These are phyloP conservation scores for Aegilops tauschii DNA, from an alignment of 176 grass and related monocot genomes.

Conservation along the genomic window DNA sequence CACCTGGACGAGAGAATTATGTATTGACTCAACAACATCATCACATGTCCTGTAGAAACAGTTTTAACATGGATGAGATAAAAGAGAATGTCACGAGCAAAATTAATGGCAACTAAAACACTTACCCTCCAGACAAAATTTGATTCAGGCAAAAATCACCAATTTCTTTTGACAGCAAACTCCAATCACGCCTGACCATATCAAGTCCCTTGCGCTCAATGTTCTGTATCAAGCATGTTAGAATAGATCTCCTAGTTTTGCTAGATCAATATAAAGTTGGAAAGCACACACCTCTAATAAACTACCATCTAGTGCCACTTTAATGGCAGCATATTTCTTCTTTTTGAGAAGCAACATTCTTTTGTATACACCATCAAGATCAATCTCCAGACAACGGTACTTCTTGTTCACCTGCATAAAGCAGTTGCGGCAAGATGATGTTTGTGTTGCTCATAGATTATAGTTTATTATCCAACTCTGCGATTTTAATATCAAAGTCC, in stretches of 20 bases:
- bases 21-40: conserved; percentile 72
- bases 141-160: conserved; percentile 92
- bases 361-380: conserved; percentile 98
- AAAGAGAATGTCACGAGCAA: neutral
- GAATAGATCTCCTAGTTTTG: conserved; percentile 21
- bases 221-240: conserved; percentile 55
- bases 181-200: conserved; percentile 98
- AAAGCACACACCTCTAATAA: conserved; percentile 50
- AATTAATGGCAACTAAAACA: conserved; percentile 25
- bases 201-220: conserved; percentile 97
- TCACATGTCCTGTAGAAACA: conserved; percentile 63
- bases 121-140: conserved; percentile 91
- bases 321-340: conserved; percentile 97
- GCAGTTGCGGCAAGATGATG: conserved; percentile 11
- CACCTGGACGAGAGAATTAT: conserved; percentile 80
- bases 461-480: conserved; percentile 10
- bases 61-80: conserved; percentile 24
- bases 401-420: conserved; percentile 86
- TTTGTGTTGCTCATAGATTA: conserved; percentile 20
- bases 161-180: conserved; percentile 88
- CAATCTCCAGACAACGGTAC: conserved; percentile 90
- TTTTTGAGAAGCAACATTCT: conserved; percentile 99
- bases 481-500: neutral
- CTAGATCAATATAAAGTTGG: conserved; percentile 1
- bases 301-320: conserved; percentile 59